Conservation (phyloP, 2,329 filamentous ascomycete species). For the Colletotrichum graminicola region DNA sequence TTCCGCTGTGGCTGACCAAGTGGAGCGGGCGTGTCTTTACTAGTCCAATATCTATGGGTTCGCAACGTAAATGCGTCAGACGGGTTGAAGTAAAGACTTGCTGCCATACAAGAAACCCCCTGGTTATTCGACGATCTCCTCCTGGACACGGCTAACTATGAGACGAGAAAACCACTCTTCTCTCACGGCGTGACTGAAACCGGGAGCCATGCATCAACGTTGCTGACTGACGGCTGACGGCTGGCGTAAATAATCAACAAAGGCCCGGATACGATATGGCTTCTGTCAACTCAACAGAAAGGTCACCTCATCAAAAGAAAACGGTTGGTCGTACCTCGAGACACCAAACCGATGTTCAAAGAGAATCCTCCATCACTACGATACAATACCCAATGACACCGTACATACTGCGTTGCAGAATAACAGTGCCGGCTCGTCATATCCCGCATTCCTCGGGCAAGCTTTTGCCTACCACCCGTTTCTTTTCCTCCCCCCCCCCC, state of each 20-base stretch:
- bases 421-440: neutral
- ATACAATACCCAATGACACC: neutral
- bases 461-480: neutral
- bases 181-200: neutral
- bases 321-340: no score
- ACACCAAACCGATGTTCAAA: neutral
- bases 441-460: neutral
- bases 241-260: neutral
- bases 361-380: neutral
- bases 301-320: neutral
- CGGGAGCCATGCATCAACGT: neutral
- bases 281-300: neutral
- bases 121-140: neutral
- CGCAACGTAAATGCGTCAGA: neutral
- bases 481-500: no score
- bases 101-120: neutral
- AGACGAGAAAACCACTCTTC: no score
- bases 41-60: conserved; percentile 1
- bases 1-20: conserved; percentile 15
- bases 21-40: neutral
- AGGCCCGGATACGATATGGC: neutral
- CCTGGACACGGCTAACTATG: no score
- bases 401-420: no score
- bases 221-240: neutral
- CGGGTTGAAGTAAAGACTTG: neutral